Evolutionary conservation across 306 rosid genomes (phyloP).

Genomic region (Glycine latifolia): DNA sequence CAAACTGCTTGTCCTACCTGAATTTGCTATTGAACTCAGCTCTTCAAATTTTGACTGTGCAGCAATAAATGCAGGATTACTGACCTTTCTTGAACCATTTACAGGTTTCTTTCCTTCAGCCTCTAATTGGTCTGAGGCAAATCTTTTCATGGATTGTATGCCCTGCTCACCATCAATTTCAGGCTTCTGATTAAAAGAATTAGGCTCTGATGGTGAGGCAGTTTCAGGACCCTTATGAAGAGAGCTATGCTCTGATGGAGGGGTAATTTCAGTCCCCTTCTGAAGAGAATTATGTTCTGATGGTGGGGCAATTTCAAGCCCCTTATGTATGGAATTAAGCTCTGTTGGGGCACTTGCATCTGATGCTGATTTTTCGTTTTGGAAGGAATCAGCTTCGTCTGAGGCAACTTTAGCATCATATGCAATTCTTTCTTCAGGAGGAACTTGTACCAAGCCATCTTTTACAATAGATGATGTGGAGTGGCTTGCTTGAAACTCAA

Average conservation of each 20-base stretch:
- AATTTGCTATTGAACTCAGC: slow-evolving; percentile 58
- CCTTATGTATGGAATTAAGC: slow-evolving; percentile 46
- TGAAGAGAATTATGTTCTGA: slow-evolving; percentile 52
- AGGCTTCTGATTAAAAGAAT: slow-evolving; percentile 53
- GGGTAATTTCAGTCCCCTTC: slow-evolving; percentile 53
- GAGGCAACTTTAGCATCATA: slow-evolving; percentile 55
- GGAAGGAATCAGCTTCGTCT: slow-evolving; percentile 48
- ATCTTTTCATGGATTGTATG: slow-evolving; percentile 62
- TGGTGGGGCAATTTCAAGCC: slow-evolving; percentile 54
- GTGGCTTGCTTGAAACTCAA: slow-evolving; percentile 54
- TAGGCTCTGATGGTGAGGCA: slow-evolving; percentile 50
- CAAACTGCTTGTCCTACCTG: slow-evolving; percentile 51
- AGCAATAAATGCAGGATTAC: slow-evolving; percentile 75
- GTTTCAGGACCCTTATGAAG: slow-evolving; percentile 54
- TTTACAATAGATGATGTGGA: slow-evolving; percentile 47
- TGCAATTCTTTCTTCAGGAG: slow-evolving; percentile 49
- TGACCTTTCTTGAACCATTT: slow-evolving; percentile 66
- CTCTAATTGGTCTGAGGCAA: slow-evolving; percentile 73
- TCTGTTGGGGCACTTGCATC: slow-evolving; percentile 43
- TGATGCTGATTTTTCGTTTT: slow-evolving; percentile 43
- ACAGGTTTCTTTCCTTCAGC: slow-evolving; percentile 69
- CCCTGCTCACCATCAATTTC: slow-evolving; percentile 61
- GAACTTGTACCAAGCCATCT: slow-evolving; percentile 58
- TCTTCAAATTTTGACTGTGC: slow-evolving; percentile 84
- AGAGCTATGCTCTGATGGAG: slow-evolving; percentile 50